These are phyloP conservation scores for Harringtonia aguacate DNA, from an alignment of 2,329 filamentous ascomycete species.

Conservation along the genomic window DNA sequence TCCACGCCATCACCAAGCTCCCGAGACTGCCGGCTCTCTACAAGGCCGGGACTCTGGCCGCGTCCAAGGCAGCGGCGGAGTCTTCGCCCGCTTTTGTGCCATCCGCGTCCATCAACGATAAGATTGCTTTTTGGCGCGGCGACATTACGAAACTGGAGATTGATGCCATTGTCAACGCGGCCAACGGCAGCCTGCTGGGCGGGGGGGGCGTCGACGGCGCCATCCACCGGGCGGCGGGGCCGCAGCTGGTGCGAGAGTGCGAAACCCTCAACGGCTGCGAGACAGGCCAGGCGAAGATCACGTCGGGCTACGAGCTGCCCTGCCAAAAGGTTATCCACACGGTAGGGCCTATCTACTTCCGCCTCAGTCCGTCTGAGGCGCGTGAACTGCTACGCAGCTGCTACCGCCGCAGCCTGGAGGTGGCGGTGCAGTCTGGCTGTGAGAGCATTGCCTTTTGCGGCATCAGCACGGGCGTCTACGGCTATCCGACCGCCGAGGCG, in stretches of 20 bases:
- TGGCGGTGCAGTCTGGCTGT: conserved; percentile 59
- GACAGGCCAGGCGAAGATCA: conserved; percentile 77
- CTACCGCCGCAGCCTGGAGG: conserved; percentile 60
- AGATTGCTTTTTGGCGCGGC: conserved; percentile 57
- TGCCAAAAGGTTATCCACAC: conserved; percentile 77
- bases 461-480: conserved; percentile 83
- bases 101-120: conserved; percentile 54
- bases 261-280: conserved; percentile 57
- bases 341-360: conserved; percentile 70
- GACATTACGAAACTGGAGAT: conserved; percentile 75
- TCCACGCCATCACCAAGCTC: too few species aligned
- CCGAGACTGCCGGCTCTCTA: conserved; percentile 1
- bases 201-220: conserved; percentile 88
- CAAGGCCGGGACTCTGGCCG: not conserved
- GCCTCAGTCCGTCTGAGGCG: conserved; percentile 25
- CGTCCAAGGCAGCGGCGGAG: not conserved
- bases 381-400: conserved; percentile 44
- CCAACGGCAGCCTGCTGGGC: conserved; percentile 66
- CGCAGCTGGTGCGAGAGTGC: conserved; percentile 58
- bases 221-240: conserved; percentile 77
- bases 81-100: conserved; percentile 9
- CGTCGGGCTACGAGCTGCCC: conserved; percentile 64
- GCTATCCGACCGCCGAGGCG: conserved; percentile 67
- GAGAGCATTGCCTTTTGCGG: conserved; percentile 71
- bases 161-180: conserved; percentile 87